These are phyloP conservation scores for Xylariomycetidae sp. DNA, from an alignment of 2,329 filamentous ascomycete genomes.

Conservation along the genomic window DNA sequence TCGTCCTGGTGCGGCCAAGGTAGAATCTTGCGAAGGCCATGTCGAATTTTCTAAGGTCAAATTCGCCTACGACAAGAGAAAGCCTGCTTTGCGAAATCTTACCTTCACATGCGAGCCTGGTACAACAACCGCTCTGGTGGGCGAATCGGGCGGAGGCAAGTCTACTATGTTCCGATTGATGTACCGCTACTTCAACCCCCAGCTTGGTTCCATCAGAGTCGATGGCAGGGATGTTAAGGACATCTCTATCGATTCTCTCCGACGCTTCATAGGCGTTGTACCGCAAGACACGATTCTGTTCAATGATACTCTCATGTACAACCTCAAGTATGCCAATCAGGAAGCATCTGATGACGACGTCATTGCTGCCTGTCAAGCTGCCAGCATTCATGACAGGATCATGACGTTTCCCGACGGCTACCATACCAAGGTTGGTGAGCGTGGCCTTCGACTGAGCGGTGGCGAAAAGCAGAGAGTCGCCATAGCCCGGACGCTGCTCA, in stretches of 20 bases:
- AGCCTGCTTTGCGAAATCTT: constrained; percentile 77
- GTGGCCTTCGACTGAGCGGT: constrained; percentile 79
- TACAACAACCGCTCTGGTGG: constrained; percentile 92
- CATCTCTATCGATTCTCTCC: constrained; percentile 88
- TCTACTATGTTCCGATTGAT: constrained; percentile 93
- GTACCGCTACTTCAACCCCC: constrained; percentile 92
- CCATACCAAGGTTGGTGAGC: constrained; percentile 84
- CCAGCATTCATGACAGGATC: constrained; percentile 91
- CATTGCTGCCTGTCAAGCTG: constrained; percentile 74
- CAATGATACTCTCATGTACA: constrained; percentile 94
- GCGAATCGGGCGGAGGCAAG: constrained; percentile 94
- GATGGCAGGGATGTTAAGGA: constrained; percentile 82
- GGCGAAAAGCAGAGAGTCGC: constrained; percentile 93
- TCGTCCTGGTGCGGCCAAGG: constrained; percentile 55
- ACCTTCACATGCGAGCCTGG: constrained; percentile 83
- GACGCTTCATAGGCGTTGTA: constrained; percentile 88
- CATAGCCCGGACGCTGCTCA: constrained; percentile 88
- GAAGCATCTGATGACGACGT: constrained; percentile 76
- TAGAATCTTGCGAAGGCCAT: constrained; percentile 70
- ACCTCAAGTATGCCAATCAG: constrained; percentile 84
- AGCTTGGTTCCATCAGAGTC: constrained; percentile 73
- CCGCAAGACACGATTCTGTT: constrained; percentile 95
- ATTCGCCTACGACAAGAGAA: constrained; percentile 85
- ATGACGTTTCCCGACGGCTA: constrained; percentile 84
- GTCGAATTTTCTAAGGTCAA: constrained; percentile 85